Conservation (phyloP, 1,139 yeast species). For the Yamadazyma taylorii region DNA sequence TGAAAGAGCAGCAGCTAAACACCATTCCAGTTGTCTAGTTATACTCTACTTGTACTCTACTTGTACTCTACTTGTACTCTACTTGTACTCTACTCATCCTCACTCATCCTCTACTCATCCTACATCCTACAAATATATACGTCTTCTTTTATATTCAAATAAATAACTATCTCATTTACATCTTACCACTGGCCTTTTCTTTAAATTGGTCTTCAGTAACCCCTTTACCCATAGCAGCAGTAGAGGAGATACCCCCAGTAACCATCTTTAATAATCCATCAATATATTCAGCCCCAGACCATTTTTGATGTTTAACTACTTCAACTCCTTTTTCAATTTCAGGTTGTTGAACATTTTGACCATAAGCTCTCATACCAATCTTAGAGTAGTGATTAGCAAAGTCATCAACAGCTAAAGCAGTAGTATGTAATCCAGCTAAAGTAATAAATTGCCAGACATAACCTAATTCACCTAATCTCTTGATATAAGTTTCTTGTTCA, state of each 20-base stretch:
- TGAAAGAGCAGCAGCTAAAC: no score
- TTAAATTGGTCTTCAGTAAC: constrained; percentile 97
- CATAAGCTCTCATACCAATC: constrained; percentile 95
- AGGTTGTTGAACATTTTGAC: constrained; percentile 78
- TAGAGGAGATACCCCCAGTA: constrained; percentile 92
- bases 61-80: no score
- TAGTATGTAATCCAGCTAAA: constrained; percentile 94
- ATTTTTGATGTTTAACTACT: constrained; percentile 95
- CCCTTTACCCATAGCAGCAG: constrained; percentile 99
- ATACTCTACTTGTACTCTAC: no score
- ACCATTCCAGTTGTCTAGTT: no score
- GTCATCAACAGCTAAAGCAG: constrained; percentile 87
- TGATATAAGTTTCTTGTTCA: constrained; percentile 89
- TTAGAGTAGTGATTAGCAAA: constrained; percentile 77
- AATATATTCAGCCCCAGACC: constrained; percentile 99
- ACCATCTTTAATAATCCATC: constrained; percentile 88
- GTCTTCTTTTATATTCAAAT: not conserved
- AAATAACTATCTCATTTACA: constrained; percentile 4
- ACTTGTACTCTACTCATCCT: no score
- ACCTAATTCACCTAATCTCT: constrained; percentile 85
- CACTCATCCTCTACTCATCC: constrained; percentile 3
- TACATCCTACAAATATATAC: no score
- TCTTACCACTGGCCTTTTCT: constrained; percentile 24
- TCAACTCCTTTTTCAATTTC: constrained; percentile 91
- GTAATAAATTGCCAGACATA: constrained; percentile 98